These are phyloP conservation scores for Gossypium bickii DNA, from an alignment of 345 rosid species.

Conservation along the genomic window DNA sequence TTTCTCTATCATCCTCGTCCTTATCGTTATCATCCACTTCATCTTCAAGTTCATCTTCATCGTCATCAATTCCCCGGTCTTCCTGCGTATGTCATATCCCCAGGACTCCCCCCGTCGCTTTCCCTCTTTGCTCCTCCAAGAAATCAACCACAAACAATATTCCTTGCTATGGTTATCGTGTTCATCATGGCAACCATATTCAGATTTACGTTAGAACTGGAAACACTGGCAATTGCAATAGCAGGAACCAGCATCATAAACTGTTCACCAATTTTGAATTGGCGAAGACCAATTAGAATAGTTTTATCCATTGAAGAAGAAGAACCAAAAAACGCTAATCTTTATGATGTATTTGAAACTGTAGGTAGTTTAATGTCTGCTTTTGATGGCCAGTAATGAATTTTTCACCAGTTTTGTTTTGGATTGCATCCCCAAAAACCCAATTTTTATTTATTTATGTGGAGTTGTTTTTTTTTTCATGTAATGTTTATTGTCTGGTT, in stretches of 20 bases:
- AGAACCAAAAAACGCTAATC: not conserved
- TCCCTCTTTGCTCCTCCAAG: slow-evolving; percentile 18
- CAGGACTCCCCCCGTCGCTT: slow-evolving; percentile 13
- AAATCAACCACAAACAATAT: slow-evolving; percentile 31
- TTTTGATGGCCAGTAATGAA: slow-evolving; percentile 44
- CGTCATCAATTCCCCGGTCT: slow-evolving; percentile 34
- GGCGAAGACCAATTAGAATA: not conserved
- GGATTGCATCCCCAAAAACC: slow-evolving; percentile 18
- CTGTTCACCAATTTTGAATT: not conserved
- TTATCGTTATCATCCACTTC: slow-evolving; percentile 29
- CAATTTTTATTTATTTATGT: not conserved
- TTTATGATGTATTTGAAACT: slow-evolving; percentile 38
- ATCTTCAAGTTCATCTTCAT: slow-evolving; percentile 34
- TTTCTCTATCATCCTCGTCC: slow-evolving; percentile 30
- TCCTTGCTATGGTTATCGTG: slow-evolving; percentile 39
- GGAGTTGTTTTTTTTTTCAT: too few species aligned
- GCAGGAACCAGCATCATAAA: not conserved
- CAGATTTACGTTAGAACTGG: slow-evolving; percentile 24
- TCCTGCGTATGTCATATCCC: slow-evolving; percentile 24
- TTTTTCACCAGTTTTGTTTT: slow-evolving; percentile 35
- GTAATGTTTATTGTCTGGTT: slow-evolving; percentile 1
- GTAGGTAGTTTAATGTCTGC: slow-evolving; percentile 41
- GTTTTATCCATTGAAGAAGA: too few species aligned
- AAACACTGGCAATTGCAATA: slow-evolving; percentile 56
- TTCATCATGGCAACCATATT: slow-evolving; percentile 23